These are phyloP conservation scores for Aphanomyces astaci DNA, from an alignment of 352 stramenopile genomes.

Conservation along the genomic window DNA sequence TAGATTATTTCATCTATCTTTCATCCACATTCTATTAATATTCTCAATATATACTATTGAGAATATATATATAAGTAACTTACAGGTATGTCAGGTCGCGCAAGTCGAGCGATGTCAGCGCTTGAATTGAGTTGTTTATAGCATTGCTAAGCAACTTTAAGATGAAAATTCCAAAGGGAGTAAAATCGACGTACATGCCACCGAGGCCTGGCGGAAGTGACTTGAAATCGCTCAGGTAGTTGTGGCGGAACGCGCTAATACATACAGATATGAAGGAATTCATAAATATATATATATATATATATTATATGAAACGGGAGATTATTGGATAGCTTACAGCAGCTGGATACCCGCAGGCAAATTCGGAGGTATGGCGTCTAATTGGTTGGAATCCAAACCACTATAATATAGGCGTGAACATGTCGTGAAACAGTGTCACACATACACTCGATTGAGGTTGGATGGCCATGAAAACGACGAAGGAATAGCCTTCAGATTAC, in stretches of 20 bases:
- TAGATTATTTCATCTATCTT: too few relatives aligned
- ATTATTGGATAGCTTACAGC: not conserved
- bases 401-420: not conserved
- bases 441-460: not conserved
- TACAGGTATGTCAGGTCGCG: not conserved
- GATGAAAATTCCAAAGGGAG: too few relatives aligned
- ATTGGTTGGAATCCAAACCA: not conserved
- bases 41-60: too few relatives aligned
- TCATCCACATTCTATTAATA: too few relatives aligned
- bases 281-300: too few relatives aligned
- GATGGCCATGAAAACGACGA: not conserved
- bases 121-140: not conserved
- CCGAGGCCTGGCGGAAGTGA: not conserved
- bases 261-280: not conserved
- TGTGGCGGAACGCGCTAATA: not conserved
- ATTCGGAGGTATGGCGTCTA: not conserved
- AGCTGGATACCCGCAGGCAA: not conserved
- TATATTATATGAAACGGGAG: too few relatives aligned
- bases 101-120: not conserved
- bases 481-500: not conserved
- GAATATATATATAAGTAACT: not conserved
- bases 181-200: not conserved
- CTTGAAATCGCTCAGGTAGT: not conserved
- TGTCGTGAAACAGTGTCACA: not conserved
- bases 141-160: not conserved